Evolutionary conservation across 2,329 filamentous ascomycete species (phyloP).

Genomic region (Trichoderma koningiopsis): DNA sequence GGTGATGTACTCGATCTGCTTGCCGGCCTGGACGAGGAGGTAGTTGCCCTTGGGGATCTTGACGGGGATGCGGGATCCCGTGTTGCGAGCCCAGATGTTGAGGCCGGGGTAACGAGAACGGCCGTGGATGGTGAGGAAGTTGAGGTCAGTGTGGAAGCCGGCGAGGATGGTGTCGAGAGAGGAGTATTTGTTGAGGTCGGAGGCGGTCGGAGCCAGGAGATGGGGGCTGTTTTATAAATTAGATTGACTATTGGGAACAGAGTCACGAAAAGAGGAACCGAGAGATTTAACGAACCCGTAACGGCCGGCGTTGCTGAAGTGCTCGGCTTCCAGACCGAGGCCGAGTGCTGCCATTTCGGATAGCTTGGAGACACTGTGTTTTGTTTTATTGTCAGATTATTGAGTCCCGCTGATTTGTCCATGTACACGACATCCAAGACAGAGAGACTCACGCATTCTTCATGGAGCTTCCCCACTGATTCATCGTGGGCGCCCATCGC

Average conservation of each 20-base stretch:
- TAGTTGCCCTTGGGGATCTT: slow-evolving; percentile 60
- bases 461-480: slow-evolving; percentile 61
- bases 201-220: slow-evolving; percentile 62
- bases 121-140: slow-evolving; percentile 66
- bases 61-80: slow-evolving; percentile 59
- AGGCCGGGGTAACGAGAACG: slow-evolving; percentile 63
- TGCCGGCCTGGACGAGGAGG: slow-evolving; percentile 63
- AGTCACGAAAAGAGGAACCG: background rate
- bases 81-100: slow-evolving; percentile 66
- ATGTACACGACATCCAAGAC: background rate
- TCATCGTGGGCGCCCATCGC: slow-evolving; percentile 58
- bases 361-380: slow-evolving; percentile 55
- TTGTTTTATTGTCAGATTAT: background rate
- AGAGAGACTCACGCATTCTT: slow-evolving; percentile 52
- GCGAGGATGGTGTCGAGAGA: slow-evolving; percentile 60
- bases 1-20: slow-evolving; percentile 64
- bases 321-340: slow-evolving; percentile 53
- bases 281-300: slow-evolving; percentile 50
- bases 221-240: slow-evolving; percentile 52
- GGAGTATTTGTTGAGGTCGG: slow-evolving; percentile 58
- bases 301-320: slow-evolving; percentile 57
- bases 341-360: slow-evolving; percentile 62
- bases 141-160: slow-evolving; percentile 65
- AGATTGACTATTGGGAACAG: background rate
- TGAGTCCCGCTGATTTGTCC: background rate